Conservation (phyloP, 768 basidiomycete species). For the Macrolepiota albuminosa region DNA sequence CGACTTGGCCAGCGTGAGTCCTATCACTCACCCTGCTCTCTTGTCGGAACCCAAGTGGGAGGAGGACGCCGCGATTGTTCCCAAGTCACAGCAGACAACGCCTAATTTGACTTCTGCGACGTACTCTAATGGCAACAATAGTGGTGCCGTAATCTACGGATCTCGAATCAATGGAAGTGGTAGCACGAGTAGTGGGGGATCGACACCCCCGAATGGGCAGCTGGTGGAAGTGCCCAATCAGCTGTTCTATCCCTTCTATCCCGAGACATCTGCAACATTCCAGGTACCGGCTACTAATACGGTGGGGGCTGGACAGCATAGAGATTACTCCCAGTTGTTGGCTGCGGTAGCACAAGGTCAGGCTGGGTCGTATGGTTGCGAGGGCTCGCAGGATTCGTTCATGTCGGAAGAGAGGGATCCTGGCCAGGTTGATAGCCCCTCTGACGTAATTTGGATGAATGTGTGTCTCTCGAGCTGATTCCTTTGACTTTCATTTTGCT, state of each 20-base stretch:
- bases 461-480: conserved; percentile 26
- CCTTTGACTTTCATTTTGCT: neutral
- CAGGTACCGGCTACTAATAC: conserved; percentile 6
- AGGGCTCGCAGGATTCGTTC: conserved; percentile 56
- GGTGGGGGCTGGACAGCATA: conserved; percentile 16
- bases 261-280: conserved; percentile 35
- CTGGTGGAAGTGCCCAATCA: conserved; percentile 66
- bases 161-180: conserved; percentile 25
- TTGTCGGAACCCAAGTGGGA: conserved; percentile 53
- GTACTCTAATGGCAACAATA: conserved; percentile 20
- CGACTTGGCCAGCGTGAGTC: conserved; percentile 58
- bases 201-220: conserved; percentile 35
- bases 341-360: conserved; percentile 56
- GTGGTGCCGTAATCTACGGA: conserved; percentile 21
- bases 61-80: conserved; percentile 33
- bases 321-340: conserved; percentile 51
- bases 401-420: conserved; percentile 65
- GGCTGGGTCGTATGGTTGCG: conserved; percentile 48
- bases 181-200: conserved; percentile 23
- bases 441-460: conserved; percentile 34
- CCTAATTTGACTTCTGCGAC: conserved; percentile 32
- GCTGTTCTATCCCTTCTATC: conserved; percentile 77
- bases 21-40: conserved; percentile 37
- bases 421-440: conserved; percentile 22
- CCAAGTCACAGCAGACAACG: conserved; percentile 37